Evolutionary conservation across 352 stramenopile species (phyloP).

Genomic region (Phytophthora megakarya): DNA sequence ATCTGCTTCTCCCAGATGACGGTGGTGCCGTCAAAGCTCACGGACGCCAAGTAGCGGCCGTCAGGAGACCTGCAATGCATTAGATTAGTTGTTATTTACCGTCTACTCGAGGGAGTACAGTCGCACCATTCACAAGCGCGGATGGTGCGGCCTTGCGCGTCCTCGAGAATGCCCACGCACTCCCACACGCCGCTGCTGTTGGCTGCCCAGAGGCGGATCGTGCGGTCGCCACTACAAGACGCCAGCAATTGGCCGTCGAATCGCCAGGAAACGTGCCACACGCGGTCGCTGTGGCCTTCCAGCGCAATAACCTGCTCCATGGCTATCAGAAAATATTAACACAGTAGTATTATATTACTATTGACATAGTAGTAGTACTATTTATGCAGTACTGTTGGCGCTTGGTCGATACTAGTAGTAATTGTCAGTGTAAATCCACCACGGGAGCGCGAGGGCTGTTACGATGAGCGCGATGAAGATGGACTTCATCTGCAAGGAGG

Average conservation of each 20-base stretch:
- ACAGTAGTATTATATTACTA: too few relatives aligned
- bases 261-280: conserved; percentile 93
- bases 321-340: not conserved
- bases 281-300: conserved; percentile 87
- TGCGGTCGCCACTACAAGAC: conserved; percentile 91
- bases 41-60: conserved; percentile 89
- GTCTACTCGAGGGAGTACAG: not conserved
- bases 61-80: conserved; percentile 61
- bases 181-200: conserved; percentile 67
- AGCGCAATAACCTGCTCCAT: conserved; percentile 66
- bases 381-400: too few relatives aligned
- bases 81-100: not conserved
- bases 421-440: too few relatives aligned
- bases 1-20: conserved; percentile 94
- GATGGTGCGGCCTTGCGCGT: conserved; percentile 95
- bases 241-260: conserved; percentile 86
- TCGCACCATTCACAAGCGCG: conserved; percentile 93
- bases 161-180: conserved; percentile 92
- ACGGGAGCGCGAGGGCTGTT: too few relatives aligned
- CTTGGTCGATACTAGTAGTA: too few relatives aligned
- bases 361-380: too few relatives aligned
- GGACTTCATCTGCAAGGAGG: conserved; percentile 81
- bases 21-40: conserved; percentile 97
- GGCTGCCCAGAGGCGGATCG: conserved; percentile 85
- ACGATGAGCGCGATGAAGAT: conserved; percentile 83